Conservation (phyloP, 257 asterid genomes). For the Thymus quinquecostatus region DNA sequence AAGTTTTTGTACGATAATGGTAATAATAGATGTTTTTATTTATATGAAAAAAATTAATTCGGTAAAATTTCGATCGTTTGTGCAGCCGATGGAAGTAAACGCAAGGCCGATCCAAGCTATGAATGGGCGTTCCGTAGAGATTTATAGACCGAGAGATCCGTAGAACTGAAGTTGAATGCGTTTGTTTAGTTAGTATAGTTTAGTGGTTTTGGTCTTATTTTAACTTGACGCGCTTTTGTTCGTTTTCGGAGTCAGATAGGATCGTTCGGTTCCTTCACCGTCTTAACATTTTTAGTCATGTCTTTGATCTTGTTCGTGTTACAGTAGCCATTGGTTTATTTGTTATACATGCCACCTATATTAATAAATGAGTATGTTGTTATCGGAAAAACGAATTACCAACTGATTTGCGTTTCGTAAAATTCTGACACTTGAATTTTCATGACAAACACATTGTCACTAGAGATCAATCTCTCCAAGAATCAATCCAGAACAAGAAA, state of each 20-base stretch:
- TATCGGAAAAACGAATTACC: too few relatives aligned
- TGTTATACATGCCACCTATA: not conserved
- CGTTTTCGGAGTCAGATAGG: not conserved
- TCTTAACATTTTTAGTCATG: not conserved
- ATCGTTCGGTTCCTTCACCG: not conserved
- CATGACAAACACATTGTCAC: too few relatives aligned
- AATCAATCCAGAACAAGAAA: not conserved
- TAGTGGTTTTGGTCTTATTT: too few relatives aligned
- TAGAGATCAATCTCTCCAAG: not conserved
- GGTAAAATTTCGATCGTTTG: not conserved
- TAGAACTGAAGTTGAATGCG: not conserved
- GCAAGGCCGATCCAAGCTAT: conserved; percentile 65
- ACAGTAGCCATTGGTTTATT: not conserved
- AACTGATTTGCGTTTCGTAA: too few relatives aligned
- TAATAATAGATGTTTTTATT: not conserved
- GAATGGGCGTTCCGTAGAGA: conserved; percentile 41
- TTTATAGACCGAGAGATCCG: conserved; percentile 45
- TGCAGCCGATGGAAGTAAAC: conserved; percentile 48
- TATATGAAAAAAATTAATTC: not conserved
- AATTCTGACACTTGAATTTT: too few relatives aligned
- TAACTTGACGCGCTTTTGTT: too few relatives aligned
- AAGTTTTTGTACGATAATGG: conserved; percentile 5
- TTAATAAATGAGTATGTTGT: too few relatives aligned
- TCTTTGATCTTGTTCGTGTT: too few relatives aligned
- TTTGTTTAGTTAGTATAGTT: not conserved